phyloP scores from a whole-genome alignment of 768 basidiomycete genomes.

The Panaeolus cyanescens region DNA sequence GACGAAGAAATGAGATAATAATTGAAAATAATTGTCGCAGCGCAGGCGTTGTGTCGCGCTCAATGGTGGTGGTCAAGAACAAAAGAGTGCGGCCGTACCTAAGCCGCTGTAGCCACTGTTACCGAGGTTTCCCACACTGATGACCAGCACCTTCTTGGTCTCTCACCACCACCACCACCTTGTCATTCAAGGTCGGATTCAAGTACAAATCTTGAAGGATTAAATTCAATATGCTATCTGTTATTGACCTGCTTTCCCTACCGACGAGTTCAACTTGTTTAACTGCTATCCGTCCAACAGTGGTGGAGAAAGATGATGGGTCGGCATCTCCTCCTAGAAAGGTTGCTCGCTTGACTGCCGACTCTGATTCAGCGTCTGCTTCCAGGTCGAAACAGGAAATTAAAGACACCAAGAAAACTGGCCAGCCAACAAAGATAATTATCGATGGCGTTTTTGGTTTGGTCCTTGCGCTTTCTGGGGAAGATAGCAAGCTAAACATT shows the following conservation, averaged over 20 bases:
- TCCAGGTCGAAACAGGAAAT: slow-evolving; percentile 48
- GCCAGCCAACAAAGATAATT: slow-evolving; percentile 46
- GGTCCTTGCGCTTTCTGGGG: slow-evolving; percentile 5
- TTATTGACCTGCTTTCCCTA: slow-evolving; percentile 44
- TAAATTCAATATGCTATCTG: slow-evolving; percentile 32
- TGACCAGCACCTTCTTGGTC: too few relatives aligned
- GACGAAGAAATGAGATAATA: too few relatives aligned
- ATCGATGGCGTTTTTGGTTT: slow-evolving; percentile 46
- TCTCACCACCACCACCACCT: not conserved
- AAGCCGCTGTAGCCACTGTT: too few relatives aligned
- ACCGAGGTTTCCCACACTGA: too few relatives aligned
- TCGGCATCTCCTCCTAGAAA: slow-evolving; percentile 66
- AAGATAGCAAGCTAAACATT: not conserved
- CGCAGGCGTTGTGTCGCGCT: too few relatives aligned
- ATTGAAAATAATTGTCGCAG: too few relatives aligned
- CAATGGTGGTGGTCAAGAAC: too few relatives aligned
- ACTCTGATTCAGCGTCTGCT: slow-evolving; percentile 70
- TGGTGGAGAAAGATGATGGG: slow-evolving; percentile 42
- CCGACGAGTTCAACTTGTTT: slow-evolving; percentile 56
- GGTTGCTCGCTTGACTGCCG: slow-evolving; percentile 63
- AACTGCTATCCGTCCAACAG: slow-evolving; percentile 39
- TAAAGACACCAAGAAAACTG: slow-evolving; percentile 20
- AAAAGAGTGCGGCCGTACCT: too few relatives aligned
- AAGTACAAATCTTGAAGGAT: not conserved
- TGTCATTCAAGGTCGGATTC: not conserved